Evolutionary conservation across 805 yeast genomes (phyloP), one percentile per base, ranked within the genome.

Genomic region (Tetrapisispora fleetii): DNA sequence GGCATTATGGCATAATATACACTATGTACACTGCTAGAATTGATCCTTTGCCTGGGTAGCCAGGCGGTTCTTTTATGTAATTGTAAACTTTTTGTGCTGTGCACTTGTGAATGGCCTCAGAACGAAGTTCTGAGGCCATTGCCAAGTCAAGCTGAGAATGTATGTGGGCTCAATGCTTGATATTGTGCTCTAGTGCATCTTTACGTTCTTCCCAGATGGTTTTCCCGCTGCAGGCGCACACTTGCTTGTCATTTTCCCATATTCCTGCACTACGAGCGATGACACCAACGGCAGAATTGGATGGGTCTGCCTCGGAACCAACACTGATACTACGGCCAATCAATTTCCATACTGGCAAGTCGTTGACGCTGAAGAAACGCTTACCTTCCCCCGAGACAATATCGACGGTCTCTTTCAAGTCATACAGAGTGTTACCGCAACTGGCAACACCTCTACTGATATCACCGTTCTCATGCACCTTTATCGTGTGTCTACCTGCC

Each of bases 191-290:
- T 10, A 79, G 63, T 1, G 95, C 95, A 59, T 88, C 96, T 45
- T 71, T 66, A 48, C 97, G 74, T 65, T 91, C 99, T 63, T 93
- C 89, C 98, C 99, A 91, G 24, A 91, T 79, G 0, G 96, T 86
- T 73, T 89, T 88, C 17, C 99, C 99, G 16, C 91, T 81, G 66
- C 98, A 93, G 33, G 91, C 82, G 67, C 99, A 91, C 2, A 91
- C 95, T 51, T 81, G 81, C 67, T 91, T 91, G 56, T 84, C 86
- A 67, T 93, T 93, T 62, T 91, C 95, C 97, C 98, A 93, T 24
- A 81, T 85, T 16, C 99, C 99, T 1, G 99, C 98, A 58, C 95
- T 84, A 59, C 98, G 77, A 1, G 98, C 98, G 61, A 93, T 79
- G 22, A 91, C 95, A 30, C 99, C 98, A 45, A 81, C 82, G 10